Conservation (phyloP, 202 grass and related monocot genomes). For the Elaeis oleifera region DNA sequence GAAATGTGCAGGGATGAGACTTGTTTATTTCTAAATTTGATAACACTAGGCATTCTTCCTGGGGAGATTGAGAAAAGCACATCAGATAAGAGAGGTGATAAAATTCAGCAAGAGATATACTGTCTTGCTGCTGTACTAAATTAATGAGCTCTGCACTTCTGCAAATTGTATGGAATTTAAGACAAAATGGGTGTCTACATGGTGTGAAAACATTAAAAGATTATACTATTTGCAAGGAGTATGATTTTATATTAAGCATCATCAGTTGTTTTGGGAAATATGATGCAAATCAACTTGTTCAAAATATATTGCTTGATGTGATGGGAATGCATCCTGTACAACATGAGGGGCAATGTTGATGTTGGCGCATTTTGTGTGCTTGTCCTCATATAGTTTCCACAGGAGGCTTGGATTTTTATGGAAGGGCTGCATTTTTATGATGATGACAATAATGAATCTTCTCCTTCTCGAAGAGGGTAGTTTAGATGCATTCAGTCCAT, state of each 20-base stretch:
- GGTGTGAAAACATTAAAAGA: not conserved
- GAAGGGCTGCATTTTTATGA: slow-evolving; percentile 54
- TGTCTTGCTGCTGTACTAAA: slow-evolving; percentile 33
- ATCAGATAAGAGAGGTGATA: slow-evolving; percentile 1
- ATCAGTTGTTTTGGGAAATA: slow-evolving; percentile 27
- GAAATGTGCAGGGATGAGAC: slow-evolving; percentile 29
- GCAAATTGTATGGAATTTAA: slow-evolving; percentile 24
- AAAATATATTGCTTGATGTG: slow-evolving; percentile 20
- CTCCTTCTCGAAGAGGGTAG: slow-evolving; percentile 26
- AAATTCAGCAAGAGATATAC: slow-evolving; percentile 32
- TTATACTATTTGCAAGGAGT: not conserved
- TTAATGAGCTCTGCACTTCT: slow-evolving; percentile 26
- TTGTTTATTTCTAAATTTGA: slow-evolving; percentile 12
- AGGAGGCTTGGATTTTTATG: slow-evolving; percentile 39
- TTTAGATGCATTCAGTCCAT: slow-evolving; percentile 19
- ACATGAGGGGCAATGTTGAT: slow-evolving; percentile 22
- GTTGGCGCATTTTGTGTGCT: slow-evolving; percentile 50
- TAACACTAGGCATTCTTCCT: slow-evolving; percentile 23
- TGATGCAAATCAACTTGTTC: slow-evolving; percentile 23
- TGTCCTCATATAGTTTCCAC: slow-evolving; percentile 31
- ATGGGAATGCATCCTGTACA: slow-evolving; percentile 10
- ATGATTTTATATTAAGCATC: slow-evolving; percentile 20
- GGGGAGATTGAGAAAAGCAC: slow-evolving; percentile 14
- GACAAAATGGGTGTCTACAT: slow-evolving; percentile 6
- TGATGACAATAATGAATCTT: slow-evolving; percentile 48